Conservation (phyloP, 306 rosid genomes). For the Alnus glutinosa region DNA sequence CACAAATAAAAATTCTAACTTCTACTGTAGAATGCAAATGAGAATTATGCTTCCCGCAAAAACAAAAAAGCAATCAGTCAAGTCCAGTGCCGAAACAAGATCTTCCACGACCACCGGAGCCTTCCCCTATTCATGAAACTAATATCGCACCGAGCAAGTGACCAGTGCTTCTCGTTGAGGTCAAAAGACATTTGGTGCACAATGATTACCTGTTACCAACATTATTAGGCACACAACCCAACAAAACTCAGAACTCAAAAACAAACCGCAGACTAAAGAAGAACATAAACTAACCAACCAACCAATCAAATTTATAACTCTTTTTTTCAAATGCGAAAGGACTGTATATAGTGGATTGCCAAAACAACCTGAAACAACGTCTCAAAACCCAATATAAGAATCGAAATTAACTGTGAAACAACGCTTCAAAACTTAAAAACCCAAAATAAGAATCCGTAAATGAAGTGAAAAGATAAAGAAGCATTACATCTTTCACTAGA, state of each 20-base stretch:
- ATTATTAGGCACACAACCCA: constrained; percentile 3
- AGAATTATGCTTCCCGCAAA: neutral
- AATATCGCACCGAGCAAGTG: constrained; percentile 19
- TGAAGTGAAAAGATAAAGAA: neutral
- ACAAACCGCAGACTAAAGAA: too few relatives aligned
- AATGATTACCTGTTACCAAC: constrained; percentile 33
- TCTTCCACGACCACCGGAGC: constrained; percentile 46
- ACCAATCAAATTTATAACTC: too few relatives aligned
- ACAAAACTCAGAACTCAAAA: too few relatives aligned
- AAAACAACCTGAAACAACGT: neutral
- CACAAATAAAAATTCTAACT: neutral
- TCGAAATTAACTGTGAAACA: neutral
- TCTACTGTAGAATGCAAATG: neutral
- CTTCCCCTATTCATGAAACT: constrained; percentile 47
- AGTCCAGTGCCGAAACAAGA: constrained; percentile 59
- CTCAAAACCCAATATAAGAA: too few relatives aligned
- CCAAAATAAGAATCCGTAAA: too few relatives aligned
- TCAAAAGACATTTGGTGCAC: constrained; percentile 45
- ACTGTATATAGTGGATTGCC: neutral
- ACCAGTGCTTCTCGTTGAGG: constrained; percentile 32
- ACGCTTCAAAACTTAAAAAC: neutral
- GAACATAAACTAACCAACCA: neutral
- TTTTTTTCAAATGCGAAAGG: neutral
- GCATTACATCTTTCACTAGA: neutral
- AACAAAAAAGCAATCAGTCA: constrained; percentile 19